Evolutionary conservation across 2,329 filamentous ascomycete species (phyloP).

Genomic region (Epichloe scottii): DNA sequence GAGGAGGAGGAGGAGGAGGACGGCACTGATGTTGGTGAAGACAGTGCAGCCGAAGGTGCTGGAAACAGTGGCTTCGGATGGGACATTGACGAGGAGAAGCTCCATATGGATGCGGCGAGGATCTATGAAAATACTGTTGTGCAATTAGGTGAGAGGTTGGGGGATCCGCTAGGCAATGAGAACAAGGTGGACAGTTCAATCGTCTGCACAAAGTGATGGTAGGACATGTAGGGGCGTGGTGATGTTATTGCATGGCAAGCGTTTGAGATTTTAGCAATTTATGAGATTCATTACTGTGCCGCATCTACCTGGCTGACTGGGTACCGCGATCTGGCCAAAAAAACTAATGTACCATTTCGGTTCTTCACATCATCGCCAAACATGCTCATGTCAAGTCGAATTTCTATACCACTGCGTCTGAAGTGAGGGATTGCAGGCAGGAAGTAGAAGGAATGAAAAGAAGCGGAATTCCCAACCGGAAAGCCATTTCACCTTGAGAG

Average conservation of each 20-base stretch:
- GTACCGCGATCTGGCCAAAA: no score
- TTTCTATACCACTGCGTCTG: no score
- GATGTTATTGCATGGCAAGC: background rate
- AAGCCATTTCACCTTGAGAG: no score
- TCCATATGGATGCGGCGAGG: conserved; percentile 58
- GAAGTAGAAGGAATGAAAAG: no score
- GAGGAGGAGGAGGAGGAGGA: conserved; percentile 19
- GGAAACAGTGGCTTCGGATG: conserved; percentile 8
- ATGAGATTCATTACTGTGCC: no score
- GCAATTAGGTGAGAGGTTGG: conserved; percentile 56
- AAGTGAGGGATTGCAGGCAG: no score
- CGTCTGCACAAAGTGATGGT: background rate
- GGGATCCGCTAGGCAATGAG: conserved; percentile 21
- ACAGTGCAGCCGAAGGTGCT: conserved; percentile 21
- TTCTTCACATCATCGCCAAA: no score
- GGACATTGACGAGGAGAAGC: conserved; percentile 34
- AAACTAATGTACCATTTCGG: no score
- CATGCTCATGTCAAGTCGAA: no score
- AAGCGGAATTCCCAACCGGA: no score
- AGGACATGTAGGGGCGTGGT: background rate
- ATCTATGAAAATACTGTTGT: conserved; percentile 74
- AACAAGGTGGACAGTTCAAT: conserved; percentile 3
- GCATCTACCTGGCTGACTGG: no score
- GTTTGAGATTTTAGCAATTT: background rate
- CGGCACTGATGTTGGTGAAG: conserved; percentile 5